These are phyloP conservation scores for Angomonas deanei DNA, from an alignment of 208 protist genomes.

Conservation along the genomic window DNA sequence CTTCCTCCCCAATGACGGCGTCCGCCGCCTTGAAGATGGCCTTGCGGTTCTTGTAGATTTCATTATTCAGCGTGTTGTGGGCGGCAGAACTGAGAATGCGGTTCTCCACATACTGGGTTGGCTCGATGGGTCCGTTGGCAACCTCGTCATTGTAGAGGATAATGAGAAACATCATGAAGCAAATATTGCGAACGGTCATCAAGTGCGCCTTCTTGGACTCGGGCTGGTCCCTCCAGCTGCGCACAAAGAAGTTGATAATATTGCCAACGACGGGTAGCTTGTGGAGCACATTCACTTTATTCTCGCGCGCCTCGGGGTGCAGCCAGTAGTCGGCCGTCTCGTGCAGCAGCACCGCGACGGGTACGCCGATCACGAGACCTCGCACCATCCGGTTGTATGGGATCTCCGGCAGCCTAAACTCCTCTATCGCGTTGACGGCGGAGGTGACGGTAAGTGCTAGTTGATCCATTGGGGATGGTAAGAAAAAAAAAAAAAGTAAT, in stretches of 20 bases:
- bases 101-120: constrained; percentile 68
- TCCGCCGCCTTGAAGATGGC: constrained; percentile 54
- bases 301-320: constrained; percentile 34
- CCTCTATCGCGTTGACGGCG: constrained; percentile 55
- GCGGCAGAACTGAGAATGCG: constrained; percentile 49
- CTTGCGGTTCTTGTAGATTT: constrained; percentile 57
- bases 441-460: constrained; percentile 62
- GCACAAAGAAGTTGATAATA: constrained; percentile 68
- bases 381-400: constrained; percentile 53
- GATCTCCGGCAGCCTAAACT: constrained; percentile 48
- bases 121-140: constrained; percentile 32
- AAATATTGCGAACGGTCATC: constrained; percentile 43
- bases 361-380: constrained; percentile 57
- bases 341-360: constrained; percentile 70
- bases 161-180: constrained; percentile 69
- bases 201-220: constrained; percentile 53
- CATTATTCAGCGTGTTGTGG: constrained; percentile 39
- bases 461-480: constrained; percentile 51
- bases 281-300: constrained; percentile 20
- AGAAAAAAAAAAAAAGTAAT: not conserved
- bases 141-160: constrained; percentile 40
- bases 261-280: not conserved
- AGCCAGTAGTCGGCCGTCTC: constrained; percentile 78
- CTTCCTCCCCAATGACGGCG: constrained; percentile 67
- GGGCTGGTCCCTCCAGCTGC: constrained; percentile 56